Evolutionary conservation across 768 basidiomycete genomes (phyloP).

Genomic region (Mycena sanguinolenta): DNA sequence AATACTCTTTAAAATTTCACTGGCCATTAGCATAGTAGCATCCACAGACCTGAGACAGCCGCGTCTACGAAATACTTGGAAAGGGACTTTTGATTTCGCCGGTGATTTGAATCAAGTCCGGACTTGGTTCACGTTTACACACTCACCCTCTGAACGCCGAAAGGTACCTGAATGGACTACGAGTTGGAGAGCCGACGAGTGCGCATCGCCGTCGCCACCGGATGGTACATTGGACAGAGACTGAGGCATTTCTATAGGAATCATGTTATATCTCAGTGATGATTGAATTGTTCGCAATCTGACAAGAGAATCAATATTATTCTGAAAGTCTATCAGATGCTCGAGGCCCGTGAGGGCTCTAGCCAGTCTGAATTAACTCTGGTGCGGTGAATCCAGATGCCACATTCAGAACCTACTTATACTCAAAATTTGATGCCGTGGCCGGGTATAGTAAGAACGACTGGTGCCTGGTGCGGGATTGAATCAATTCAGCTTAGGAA

Average conservation of each 20-base stretch:
- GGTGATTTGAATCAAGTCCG: not conserved
- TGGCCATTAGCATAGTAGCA: not conserved
- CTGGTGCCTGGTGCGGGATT: too few species aligned
- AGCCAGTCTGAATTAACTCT: too few species aligned
- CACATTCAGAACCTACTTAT: too few species aligned
- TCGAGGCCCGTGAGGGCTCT: too few species aligned
- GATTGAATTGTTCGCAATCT: too few species aligned
- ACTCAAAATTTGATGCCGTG: too few species aligned
- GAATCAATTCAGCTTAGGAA: too few species aligned
- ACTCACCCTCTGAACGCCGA: not conserved
- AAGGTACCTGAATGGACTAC: not conserved
- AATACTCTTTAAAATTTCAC: not conserved
- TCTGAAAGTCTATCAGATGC: too few species aligned
- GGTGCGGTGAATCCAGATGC: too few species aligned
- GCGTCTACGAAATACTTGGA: not conserved
- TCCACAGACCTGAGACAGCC: not conserved
- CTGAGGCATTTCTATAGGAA: not conserved
- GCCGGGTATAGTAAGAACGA: too few species aligned
- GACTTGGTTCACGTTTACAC: not conserved
- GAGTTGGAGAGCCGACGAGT: not conserved
- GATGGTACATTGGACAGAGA: not conserved
- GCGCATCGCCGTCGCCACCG: constrained; percentile 1
- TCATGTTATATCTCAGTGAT: not conserved
- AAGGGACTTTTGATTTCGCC: not conserved
- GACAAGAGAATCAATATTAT: too few species aligned